Base-by-base conservation (phyloP, 257 asterid species). In the Ilex asprella region DNA sequence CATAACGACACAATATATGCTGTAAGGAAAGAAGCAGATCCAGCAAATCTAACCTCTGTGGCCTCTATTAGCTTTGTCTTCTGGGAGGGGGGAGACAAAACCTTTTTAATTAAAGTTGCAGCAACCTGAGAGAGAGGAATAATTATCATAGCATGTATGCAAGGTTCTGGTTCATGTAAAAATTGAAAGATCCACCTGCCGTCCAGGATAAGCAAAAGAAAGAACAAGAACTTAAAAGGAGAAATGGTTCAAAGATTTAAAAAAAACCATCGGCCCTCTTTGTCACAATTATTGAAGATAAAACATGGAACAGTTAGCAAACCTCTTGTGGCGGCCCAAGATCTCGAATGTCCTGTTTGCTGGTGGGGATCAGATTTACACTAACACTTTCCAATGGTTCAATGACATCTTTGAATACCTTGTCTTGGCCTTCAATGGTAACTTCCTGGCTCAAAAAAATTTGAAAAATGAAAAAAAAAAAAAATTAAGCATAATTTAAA, bases 301-400 rank as follows among this genome's bases (percentile, higher is more conserved):
- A 31, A 14, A 2, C 10, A 0, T 14, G 21, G 50, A 56, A 15
- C 47, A 58, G 39, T 69, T 56, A 60, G 46, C 83, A 64, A 44
- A 92, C 99, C 94, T 89, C 86, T 64, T 82, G 78, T 15, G 95
- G 88, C 16, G 96, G 70, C 30, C 99, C 99, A 64, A 89, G 82
- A 39, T 89, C 96, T 57, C 88, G 95, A 82, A 93, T 87, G 62
- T 85, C 86, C 75, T 80, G 77, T 77, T 93, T 93, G 73, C 66
- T 76, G 0, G 97, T 89, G 51, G 97, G 88, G 68, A 87, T 76
- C 84, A 89, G 0, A 71, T 83, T 87, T 52, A 89, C 88, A 3
- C 97, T 85, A 73, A 85, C 96, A 55, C 85, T 89, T 77, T 93
- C 99, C 61, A 93, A 89, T 59, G 97, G 96, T 64, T 92, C 99